A percentile compares a stretch with the other conserved stretches of the same genome.
phyloP scores from a whole-genome alignment of 2,329 filamentous ascomycete genomes.

The Aspergillus sp. region DNA sequence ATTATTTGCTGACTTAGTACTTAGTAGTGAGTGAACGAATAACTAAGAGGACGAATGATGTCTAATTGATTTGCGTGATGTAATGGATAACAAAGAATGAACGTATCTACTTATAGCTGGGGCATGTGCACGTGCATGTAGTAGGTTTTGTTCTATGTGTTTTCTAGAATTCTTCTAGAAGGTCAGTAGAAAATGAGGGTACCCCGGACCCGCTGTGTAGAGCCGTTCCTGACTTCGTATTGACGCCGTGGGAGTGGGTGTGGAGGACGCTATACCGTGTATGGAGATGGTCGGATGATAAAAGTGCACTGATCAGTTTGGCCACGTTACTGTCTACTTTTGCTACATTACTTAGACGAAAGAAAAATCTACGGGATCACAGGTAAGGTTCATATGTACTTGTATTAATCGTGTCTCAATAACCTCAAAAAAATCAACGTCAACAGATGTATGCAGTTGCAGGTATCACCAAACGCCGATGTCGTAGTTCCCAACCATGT shows the following conservation, averaged over 20 bases:
- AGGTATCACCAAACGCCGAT: constrained; percentile 10
- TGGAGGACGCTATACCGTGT: not conserved
- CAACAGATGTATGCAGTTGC: not conserved
- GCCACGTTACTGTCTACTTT: not conserved
- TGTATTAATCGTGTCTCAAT: not conserved
- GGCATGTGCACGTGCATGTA: not conserved
- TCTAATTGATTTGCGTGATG: too few species aligned
- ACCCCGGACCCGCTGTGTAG: not conserved
- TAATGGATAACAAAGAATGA: too few species aligned
- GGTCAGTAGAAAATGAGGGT: not conserved
- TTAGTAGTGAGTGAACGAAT: too few species aligned
- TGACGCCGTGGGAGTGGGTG: not conserved
- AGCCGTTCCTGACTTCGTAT: not conserved
- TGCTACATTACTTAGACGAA: not conserved
- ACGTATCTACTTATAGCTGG: too few species aligned
- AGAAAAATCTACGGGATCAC: not conserved
- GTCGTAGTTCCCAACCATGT: not conserved
- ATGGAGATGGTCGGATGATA: not conserved
- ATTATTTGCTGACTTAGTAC: too few species aligned
- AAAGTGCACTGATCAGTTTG: not conserved
- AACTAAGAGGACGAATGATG: too few species aligned
- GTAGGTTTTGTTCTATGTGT: not conserved
- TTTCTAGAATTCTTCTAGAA: not conserved
- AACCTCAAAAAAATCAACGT: not conserved
- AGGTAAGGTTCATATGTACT: not conserved